These are phyloP conservation scores for Helminthosporium solani DNA, from an alignment of 2,329 filamentous ascomycete genomes.

Conservation along the genomic window DNA sequence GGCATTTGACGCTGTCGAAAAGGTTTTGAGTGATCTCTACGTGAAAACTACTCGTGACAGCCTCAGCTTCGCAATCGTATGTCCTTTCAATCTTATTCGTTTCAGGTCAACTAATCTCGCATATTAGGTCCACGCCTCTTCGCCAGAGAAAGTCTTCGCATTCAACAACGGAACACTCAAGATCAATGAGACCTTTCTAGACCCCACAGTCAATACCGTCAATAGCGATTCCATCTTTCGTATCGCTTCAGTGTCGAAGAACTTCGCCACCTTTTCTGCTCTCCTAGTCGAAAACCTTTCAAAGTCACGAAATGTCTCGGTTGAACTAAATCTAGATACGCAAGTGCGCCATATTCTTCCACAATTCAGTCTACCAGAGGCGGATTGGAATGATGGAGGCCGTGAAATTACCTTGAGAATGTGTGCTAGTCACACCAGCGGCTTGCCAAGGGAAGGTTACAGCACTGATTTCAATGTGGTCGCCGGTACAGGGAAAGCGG, in stretches of 20 bases:
- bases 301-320: slow-evolving; percentile 1
- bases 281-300: slow-evolving; percentile 21
- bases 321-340: slow-evolving; percentile 22
- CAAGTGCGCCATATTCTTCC: slow-evolving; percentile 25
- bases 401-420: slow-evolving; percentile 34
- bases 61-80: slow-evolving; percentile 31
- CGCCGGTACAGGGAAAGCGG: slow-evolving; percentile 21
- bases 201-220: slow-evolving; percentile 12
- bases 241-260: slow-evolving; percentile 32
- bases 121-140: slow-evolving; percentile 30
- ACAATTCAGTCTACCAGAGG: slow-evolving; percentile 19
- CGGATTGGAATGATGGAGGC: slow-evolving; percentile 34
- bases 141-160: slow-evolving; percentile 15
- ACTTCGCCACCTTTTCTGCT: slow-evolving; percentile 26
- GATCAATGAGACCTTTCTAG: slow-evolving; percentile 26
- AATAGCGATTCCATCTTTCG: slow-evolving; percentile 35
- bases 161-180: slow-evolving; percentile 35
- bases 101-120: background rate
- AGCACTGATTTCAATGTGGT: slow-evolving; percentile 34
- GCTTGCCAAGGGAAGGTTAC: slow-evolving; percentile 32
- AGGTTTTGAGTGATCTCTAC: slow-evolving; percentile 20
- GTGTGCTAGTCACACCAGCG: slow-evolving; percentile 36
- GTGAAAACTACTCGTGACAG: slow-evolving; percentile 29
- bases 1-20: slow-evolving; percentile 25
- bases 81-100: slow-evolving; percentile 6